Base-by-base conservation (phyloP, 805 yeast genomes). In the Spencermartinsiella europaea region DNA sequence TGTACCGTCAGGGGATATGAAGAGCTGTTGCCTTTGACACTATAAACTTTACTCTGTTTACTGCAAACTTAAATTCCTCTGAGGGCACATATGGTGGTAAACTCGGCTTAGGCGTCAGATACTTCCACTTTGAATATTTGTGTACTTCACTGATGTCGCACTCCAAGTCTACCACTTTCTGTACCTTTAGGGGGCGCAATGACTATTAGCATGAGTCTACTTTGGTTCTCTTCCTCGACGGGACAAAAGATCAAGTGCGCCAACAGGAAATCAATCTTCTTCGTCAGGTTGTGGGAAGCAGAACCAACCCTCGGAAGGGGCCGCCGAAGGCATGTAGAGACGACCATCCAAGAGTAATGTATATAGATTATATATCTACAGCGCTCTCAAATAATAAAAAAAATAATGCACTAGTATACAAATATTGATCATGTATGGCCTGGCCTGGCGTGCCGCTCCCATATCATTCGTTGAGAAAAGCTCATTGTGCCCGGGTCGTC, bases 401-500 rank as follows among this genome's bases (percentile, higher is more conserved):
- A 25, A 7, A 25, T 25, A 7, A 25, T 25, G 31, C 31, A 25
- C 31, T 25, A 25, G 31, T 25, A 25, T 25, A 25, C 31, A 25
- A 12, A 25, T 25, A 25, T 25, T 12, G 31, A 25, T 25, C 31
- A 25, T 7, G 7, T 25, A 7, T 12, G 31, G 31, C 7, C 12
- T 25, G 4, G 21, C 3, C 21, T 4, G 15, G 14, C 21, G 16
- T 37, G 40, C 34, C 46, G 36, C 38, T 54, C 54, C 49, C 51
- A 54, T 37, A 49, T 40, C 49, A 54, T 44, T 25, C 57, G 48
- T 35, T 52, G 54, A 7, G 57, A 52, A 28, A 54, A 50, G 17
- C 54, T 50, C 57, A 54, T 54, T 21, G 38, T 46, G 15, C 42
- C 51, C 8, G 56, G 56, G 3, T 50, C 49, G 16, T 42, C 35